Evolutionary conservation across 306 rosid genomes (phyloP), one percentile per base, ranked within the genome.

Genomic region (Quercus parvula): DNA sequence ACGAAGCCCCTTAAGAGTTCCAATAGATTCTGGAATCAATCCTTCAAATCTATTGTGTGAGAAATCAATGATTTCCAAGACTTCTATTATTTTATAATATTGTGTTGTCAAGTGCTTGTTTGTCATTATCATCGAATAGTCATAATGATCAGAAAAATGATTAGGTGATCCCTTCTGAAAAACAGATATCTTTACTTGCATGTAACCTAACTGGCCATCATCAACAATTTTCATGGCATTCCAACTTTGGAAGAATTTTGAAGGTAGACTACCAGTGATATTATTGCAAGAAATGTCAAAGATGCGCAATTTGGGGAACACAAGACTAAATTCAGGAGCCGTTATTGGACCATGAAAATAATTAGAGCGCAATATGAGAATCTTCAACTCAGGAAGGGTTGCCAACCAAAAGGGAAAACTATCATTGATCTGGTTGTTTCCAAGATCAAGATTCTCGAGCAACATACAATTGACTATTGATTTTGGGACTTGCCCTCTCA

Each of bases 101-200:
- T 19, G 0, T 49, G 54, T 49, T 49, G 4, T 49, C 54, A 49
- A 49, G 54, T 13, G 1, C 15, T 49, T 49, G 54, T 49, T 49
- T 49, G 54, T 49, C 54, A 49, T 14, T 2, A 18, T 56, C 59
- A 56, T 56, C 6, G 59, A 56, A 18, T 56, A 56, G n/a, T 56
- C 22, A 19, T 56, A 56, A 14, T 56, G 7, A 5, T 19, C 59
- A 41, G 46, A 0, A 41, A 41, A 41, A 41, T 41, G 46, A 41
- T 0, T 2, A 41, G 0, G 11, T 7, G 46, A 41, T 41, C 46
- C 11, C 46, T 7, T 0, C 46, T 0, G 46, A 41, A 41, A 41
- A 41, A 41, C 46, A 41, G 7, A 0, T 41, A 11, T 56, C n/a
- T 56, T 2, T 5, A 5, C 59, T 56, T 56, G 59, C 59, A 56